A percentile compares a stretch with the other conserved stretches of the same genome.
These are phyloP conservation scores for Penicillium rolfsii DNA, from an alignment of 2,329 filamentous ascomycete species.

Conservation along the genomic window DNA sequence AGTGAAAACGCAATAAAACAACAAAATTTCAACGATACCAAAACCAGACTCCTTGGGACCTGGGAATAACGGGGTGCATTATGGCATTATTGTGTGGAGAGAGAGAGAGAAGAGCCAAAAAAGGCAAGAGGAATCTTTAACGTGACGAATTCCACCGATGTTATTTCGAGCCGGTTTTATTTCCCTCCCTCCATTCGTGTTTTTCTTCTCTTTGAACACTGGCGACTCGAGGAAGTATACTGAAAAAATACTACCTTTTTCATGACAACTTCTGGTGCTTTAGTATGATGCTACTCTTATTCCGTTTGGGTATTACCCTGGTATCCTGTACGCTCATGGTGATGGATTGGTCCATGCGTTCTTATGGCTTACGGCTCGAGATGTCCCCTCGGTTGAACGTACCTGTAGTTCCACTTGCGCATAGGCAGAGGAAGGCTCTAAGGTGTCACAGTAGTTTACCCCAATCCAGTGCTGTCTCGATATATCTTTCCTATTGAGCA, in stretches of 20 bases:
- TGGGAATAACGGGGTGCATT: conserved; percentile 33
- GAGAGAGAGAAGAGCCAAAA: conserved; percentile 10
- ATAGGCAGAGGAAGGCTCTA: background rate
- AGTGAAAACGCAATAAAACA: conserved; percentile 32
- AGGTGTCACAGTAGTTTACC: background rate
- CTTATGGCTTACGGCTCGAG: conserved; percentile 13
- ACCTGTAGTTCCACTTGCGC: background rate
- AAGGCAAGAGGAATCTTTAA: conserved; percentile 25
- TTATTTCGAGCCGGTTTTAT: conserved; percentile 32
- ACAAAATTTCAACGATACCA: conserved; percentile 35
- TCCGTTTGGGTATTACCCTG: background rate
- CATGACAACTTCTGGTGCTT: conserved; percentile 17
- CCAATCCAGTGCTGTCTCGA: background rate
- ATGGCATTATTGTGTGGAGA: conserved; percentile 31
- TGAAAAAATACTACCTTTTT: conserved; percentile 30
- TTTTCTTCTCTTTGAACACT: conserved; percentile 28
- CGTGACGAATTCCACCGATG: conserved; percentile 33
- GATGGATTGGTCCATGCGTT: conserved; percentile 15
- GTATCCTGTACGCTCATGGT: conserved; percentile 5
- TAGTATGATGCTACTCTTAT: background rate
- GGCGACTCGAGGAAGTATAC: conserved; percentile 31
- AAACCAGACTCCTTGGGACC: conserved; percentile 33
- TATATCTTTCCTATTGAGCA: background rate
- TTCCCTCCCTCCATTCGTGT: conserved; percentile 24
- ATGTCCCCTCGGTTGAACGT: background rate